These are phyloP conservation scores for Diaporthe sp. DNA, from an alignment of 2,329 filamentous ascomycete genomes.

Conservation along the genomic window DNA sequence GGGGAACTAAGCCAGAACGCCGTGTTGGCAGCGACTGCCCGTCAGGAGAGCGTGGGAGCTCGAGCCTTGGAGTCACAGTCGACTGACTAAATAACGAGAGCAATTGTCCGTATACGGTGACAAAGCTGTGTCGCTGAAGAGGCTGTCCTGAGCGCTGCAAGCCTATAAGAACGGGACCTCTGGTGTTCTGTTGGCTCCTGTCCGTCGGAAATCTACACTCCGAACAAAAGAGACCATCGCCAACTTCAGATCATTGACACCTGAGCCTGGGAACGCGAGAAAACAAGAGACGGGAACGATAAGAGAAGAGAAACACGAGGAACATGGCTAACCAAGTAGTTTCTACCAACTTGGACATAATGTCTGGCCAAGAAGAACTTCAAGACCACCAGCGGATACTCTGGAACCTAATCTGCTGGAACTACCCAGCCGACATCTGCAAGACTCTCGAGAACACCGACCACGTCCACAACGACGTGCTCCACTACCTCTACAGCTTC, in stretches of 20 bases:
- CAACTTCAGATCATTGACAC: background rate
- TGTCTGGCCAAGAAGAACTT: slow-evolving; percentile 14
- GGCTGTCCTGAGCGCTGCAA: no score
- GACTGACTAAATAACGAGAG: background rate
- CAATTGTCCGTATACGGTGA: background rate
- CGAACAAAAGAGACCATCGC: background rate
- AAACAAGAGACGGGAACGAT: background rate
- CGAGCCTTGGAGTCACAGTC: background rate
- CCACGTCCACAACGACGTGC: slow-evolving; percentile 29
- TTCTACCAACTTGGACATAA: background rate
- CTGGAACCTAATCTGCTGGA: slow-evolving; percentile 33
- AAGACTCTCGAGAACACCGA: slow-evolving; percentile 11
- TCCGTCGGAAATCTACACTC: background rate
- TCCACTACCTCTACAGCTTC: slow-evolving; percentile 35
- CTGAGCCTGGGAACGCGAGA: background rate
- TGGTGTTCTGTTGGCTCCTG: no score
- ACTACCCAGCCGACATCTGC: slow-evolving; percentile 36
- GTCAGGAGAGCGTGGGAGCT: background rate
- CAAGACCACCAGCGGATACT: slow-evolving; percentile 28
- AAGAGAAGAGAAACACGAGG: background rate
- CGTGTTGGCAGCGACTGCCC: no score
- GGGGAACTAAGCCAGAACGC: background rate
- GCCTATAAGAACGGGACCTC: background rate
- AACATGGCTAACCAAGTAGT: background rate
- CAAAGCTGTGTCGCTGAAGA: background rate